Evolutionary conservation across 2,329 filamentous ascomycete species (phyloP), one percentile per base, ranked within the genome.

Genomic region (Camptophora hylomeconis): DNA sequence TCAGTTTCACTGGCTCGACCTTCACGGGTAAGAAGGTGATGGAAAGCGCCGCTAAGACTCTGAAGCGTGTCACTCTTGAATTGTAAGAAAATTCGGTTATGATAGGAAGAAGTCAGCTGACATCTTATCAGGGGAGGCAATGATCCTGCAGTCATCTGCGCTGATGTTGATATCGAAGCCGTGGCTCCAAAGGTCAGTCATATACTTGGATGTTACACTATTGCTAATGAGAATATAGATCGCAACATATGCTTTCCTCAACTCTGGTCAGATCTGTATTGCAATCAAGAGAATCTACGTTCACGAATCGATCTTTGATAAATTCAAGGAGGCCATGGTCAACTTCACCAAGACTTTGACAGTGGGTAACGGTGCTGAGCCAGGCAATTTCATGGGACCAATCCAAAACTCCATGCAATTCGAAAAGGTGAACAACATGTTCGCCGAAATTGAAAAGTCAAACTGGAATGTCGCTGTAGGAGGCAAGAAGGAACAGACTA

Each of bases 321-420:
- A 52, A 17, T 70, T 70, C 46, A 44, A 58, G 3, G 43, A 57
- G 30, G 58, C 56, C 21, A 56, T 65, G 55, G 64, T 60, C 32
- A 57, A 55, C 27, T 45, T 46, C 26, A 51, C 47, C 31, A 48
- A 49, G 33, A 38, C 34, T 7, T 31, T 47, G 26, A 48, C 46
- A 26, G 33, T 42, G 14, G 45, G 48, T 14, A 41, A 48, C 56
- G 47, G 50, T 32, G 46, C 45, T 10, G 48, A 53, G 29, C 56
- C 58, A 8, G 59, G 54, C 4, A 54, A 57, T 12, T 54, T 67
- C 36, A 65, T 75, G 1, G 76, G 74, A 1, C 75, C 75, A 0
- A 51, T 80, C 3, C 72, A 75, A 37, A 80, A 80, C 51, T 50
- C 60, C 38, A 67, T 72, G 65, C 75, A 80, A 49, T 80, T 64